Conservation (phyloP, 1,284 basidiomycete species). For the Thecaphora thlaspeos region DNA sequence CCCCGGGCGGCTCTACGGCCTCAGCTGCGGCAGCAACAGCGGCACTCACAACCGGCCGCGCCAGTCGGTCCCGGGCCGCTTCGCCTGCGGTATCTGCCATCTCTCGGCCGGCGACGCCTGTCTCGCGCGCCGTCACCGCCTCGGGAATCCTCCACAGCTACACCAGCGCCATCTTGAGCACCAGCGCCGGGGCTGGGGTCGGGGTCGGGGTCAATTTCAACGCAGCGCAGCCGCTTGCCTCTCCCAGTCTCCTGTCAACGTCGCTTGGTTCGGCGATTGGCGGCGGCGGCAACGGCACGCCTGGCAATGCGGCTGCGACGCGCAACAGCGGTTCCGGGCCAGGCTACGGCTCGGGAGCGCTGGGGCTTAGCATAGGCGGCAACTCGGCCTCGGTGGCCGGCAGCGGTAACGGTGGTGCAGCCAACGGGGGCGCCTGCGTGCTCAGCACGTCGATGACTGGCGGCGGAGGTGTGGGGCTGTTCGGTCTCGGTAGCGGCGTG, state of each 20-base stretch:
- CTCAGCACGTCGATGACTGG: too few species aligned
- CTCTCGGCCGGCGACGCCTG: slow-evolving; percentile 9
- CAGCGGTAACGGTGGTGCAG: background rate
- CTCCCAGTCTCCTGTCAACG: background rate
- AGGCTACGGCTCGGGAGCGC: slow-evolving; percentile 36
- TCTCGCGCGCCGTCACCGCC: slow-evolving; percentile 1
- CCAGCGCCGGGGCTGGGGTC: slow-evolving; percentile 13
- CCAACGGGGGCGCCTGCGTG: background rate
- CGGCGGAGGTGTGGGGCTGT: too few species aligned
- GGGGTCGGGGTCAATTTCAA: too few species aligned
- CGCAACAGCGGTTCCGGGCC: slow-evolving; percentile 21
- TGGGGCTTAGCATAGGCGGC: slow-evolving; percentile 24
- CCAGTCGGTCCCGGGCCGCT: background rate
- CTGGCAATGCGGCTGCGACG: slow-evolving; percentile 10
- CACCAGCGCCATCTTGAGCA: slow-evolving; percentile 17
- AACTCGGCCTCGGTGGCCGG: too few species aligned
- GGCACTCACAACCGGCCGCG: background rate
- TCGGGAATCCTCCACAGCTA: slow-evolving; percentile 11
- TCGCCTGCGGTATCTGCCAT: slow-evolving; percentile 23
- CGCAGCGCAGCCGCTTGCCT: slow-evolving; percentile 1
- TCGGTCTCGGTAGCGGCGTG: too few species aligned
- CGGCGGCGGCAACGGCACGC: slow-evolving; percentile 9
- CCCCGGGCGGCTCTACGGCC: background rate
- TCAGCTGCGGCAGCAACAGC: slow-evolving; percentile 8
- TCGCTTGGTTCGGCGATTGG: background rate